Conservation (phyloP, 441 rosid genomes). For the Croton laevigatus region DNA sequence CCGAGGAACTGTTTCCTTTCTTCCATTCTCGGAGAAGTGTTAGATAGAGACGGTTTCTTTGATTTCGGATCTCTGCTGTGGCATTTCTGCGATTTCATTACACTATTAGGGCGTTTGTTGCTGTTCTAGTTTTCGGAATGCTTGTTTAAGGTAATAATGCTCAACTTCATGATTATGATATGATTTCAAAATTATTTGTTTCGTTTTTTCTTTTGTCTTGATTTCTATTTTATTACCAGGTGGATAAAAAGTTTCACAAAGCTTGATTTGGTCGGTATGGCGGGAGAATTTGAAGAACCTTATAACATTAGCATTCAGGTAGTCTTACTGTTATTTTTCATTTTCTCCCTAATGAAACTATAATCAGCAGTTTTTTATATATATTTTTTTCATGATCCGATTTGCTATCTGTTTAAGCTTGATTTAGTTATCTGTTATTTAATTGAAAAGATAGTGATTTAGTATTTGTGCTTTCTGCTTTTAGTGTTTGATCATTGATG, state of each 20-base stretch:
- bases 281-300: slow-evolving; percentile 64
- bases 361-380: neutral
- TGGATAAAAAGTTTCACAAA: slow-evolving; percentile 6
- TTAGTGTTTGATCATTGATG: neutral
- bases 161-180: neutral
- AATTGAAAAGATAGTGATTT: neutral
- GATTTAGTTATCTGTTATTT: slow-evolving; percentile 2
- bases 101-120: neutral
- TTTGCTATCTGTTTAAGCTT: slow-evolving; percentile 14
- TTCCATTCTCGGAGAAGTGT: neutral
- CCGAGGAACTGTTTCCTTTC: neutral
- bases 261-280: slow-evolving; percentile 39
- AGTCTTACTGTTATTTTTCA: neutral
- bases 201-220: neutral
- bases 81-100: neutral
- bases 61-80: neutral
- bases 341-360: neutral
- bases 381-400: slow-evolving; percentile 4
- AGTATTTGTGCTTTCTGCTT: neutral
- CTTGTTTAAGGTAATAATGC: slow-evolving; percentile 7
- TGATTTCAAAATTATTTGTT: neutral
- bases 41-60: neutral
- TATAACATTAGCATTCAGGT: slow-evolving; percentile 56
- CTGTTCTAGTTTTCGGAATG: neutral
- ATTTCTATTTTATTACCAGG: slow-evolving; percentile 17